These are phyloP conservation scores for Guillardia theta DNA, from an alignment of 78 protist genomes.

Conservation along the genomic window DNA sequence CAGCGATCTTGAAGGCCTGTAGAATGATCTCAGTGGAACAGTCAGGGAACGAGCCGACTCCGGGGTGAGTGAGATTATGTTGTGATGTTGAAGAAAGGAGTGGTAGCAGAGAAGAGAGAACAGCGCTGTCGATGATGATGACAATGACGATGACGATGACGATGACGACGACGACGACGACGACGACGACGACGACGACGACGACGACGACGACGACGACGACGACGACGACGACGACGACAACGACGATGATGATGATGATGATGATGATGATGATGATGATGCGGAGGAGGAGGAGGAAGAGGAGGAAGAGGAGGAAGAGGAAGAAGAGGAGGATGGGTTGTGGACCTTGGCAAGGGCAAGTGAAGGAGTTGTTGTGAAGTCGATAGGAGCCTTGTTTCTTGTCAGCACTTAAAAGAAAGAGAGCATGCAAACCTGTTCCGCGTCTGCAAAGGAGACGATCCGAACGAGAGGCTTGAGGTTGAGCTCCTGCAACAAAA, in stretches of 20 bases:
- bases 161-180: too few relatives aligned
- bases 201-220: too few relatives aligned
- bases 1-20: neutral
- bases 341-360: slow-evolving; percentile 84
- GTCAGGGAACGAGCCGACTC: neutral
- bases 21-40: neutral
- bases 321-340: too few relatives aligned
- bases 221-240: too few relatives aligned
- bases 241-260: too few relatives aligned
- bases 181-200: too few relatives aligned
- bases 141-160: too few relatives aligned
- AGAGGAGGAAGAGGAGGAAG: too few relatives aligned
- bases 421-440: neutral
- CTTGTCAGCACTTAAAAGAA: too few relatives aligned
- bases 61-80: neutral
- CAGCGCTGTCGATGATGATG: too few relatives aligned
- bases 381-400: slow-evolving; percentile 88
- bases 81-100: slow-evolving; percentile 39
- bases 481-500: neutral
- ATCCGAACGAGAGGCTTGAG: neutral
- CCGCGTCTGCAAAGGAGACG: neutral
- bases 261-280: too few relatives aligned
- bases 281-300: too few relatives aligned
- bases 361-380: slow-evolving; percentile 88
- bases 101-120: neutral